Evolutionary conservation across 148 eudicot species (phyloP), one percentile per base, ranked within the genome.

Genomic region (Fagopyrum esculentum): DNA sequence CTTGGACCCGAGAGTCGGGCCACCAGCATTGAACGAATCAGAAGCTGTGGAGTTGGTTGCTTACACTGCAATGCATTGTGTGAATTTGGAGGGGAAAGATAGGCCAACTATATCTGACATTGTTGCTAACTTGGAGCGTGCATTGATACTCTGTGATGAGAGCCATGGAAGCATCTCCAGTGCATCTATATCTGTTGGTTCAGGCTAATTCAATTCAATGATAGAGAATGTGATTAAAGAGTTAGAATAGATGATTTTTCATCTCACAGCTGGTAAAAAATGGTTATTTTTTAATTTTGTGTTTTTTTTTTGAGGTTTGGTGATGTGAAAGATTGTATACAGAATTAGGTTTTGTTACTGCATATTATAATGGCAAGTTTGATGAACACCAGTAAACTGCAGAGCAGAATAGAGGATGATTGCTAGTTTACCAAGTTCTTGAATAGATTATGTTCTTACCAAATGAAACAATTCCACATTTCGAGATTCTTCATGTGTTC

Each of bases 1-100:
- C 35, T 75, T 93, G 87, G 98, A 93, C 77, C 77, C 11, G 7
- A 80, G 97, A 64, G 90, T 93, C 0, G 97, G 97, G 5, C 79
- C 75, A 9, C 91, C 91, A 6, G 90, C 81, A 60, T 10, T 71
- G 43, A 82, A 83, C 2, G 97, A 91, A 74, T 75, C 85, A 4
- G 98, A 93, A 74, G 97, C 97, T 48, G 93, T 93, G 63, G 98
- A 93, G 78, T 74, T 93, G 74, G 89, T 93, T 80, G 90, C 88
- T 26, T 86, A 87, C 75, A 93, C 97, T 4, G 98, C 98, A 8
- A 70, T 87, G 83, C 94, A 87, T 79, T 93, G 98, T 77, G 98
- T 93, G 73, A 85, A 84, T 75, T 74, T 88, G 83, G 97, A 91
- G 77, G 98, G 97, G 1, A 93, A 85, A 75, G 95, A 91, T 16